Conservation (phyloP, 2,329 filamentous ascomycete genomes). For the Beauveria brongniartii region DNA sequence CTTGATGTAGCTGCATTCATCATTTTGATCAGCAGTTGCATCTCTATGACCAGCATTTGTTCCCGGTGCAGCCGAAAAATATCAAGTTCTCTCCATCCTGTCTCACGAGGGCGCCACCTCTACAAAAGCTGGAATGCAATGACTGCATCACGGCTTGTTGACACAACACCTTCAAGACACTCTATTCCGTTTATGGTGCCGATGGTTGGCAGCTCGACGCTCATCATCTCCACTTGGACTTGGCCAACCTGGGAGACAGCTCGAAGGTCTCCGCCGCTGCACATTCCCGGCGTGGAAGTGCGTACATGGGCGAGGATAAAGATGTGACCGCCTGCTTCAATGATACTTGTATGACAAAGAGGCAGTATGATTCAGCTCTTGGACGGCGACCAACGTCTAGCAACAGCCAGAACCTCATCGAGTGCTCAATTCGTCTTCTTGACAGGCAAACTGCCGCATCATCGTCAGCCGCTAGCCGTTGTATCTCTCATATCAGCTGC, state of each 20-base stretch:
- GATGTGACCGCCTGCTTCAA: neutral
- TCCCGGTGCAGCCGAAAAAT: slow-evolving; percentile 3
- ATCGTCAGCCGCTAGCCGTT: neutral
- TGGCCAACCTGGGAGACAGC: neutral
- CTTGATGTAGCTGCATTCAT: too few relatives aligned
- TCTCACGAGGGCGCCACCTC: neutral
- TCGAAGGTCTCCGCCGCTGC: neutral
- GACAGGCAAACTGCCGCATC: neutral
- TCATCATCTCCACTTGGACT: neutral
- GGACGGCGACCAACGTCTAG: neutral
- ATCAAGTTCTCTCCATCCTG: slow-evolving; percentile 2
- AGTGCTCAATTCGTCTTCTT: neutral
- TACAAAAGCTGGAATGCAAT: slow-evolving; percentile 15
- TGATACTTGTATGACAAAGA: neutral
- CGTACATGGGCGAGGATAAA: neutral
- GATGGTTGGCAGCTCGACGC: neutral
- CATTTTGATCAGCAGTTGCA: neutral
- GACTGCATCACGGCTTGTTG: slow-evolving; percentile 14
- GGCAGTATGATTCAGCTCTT: neutral
- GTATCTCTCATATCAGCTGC: neutral
- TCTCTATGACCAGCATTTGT: neutral
- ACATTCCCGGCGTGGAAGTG: neutral
- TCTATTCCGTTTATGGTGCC: neutral
- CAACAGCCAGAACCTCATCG: neutral
- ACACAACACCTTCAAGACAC: neutral